Evolutionary conservation across 257 asterid species (phyloP).

Genomic region (Buddleja alternifolia): DNA sequence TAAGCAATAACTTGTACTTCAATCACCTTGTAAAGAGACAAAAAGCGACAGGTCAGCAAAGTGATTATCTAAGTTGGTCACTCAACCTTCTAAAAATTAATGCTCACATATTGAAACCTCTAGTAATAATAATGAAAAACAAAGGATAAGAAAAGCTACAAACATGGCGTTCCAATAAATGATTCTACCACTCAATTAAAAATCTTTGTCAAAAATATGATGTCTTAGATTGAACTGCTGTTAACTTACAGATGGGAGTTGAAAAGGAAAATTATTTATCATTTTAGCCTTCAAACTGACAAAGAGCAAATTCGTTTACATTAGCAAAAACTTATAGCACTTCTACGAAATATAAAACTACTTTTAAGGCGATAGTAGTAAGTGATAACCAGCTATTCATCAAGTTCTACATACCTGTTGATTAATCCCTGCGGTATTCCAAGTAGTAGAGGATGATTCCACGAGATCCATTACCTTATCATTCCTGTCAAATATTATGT

Average conservation of each 20-base stretch:
- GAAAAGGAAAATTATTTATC: not conserved
- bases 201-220: not conserved
- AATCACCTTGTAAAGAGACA: not conserved
- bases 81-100: constrained; percentile 16
- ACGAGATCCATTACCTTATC: constrained; percentile 44
- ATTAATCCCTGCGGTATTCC: constrained; percentile 49
- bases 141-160: not conserved
- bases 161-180: constrained; percentile 1
- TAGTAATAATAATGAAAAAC: not conserved
- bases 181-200: not conserved
- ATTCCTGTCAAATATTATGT: constrained; percentile 59
- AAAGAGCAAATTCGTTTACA: not conserved
- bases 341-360: constrained; percentile 5
- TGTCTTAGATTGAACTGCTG: not conserved
- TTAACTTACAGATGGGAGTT: constrained; percentile 13
- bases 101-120: not conserved
- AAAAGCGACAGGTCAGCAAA: constrained; percentile 1
- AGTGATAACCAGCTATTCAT: constrained; percentile 7
- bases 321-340: not conserved
- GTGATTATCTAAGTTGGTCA: not conserved
- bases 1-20: constrained; percentile 10
- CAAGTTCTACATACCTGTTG: constrained; percentile 43
- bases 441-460: constrained; percentile 41
- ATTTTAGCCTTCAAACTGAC: constrained; percentile 12
- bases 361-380: not conserved